Base-by-base conservation (phyloP, 441 rosid species). In the Monsonia emarginata region DNA sequence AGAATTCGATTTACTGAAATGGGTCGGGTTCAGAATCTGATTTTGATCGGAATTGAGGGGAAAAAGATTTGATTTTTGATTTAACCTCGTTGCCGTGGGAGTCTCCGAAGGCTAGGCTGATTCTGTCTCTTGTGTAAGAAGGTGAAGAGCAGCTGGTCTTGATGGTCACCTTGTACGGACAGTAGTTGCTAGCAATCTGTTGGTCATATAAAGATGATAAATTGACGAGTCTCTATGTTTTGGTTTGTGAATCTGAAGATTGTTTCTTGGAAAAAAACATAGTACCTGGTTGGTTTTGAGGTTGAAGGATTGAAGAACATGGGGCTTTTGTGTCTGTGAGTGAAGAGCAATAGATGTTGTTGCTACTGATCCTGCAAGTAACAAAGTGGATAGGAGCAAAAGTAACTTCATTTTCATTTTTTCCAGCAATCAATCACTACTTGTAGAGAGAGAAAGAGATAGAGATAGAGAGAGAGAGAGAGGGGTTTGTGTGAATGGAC, bases 91-190 rank as follows among this genome's bases (percentile, higher is more conserved):
- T 69, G 63, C 82, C 77, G 54, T 74, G 69, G 1, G 70, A 71
- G 71, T 81, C 84, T 69, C 84, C 82, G 64, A 78, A 81, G 0
- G 75, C 61, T 3, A 81, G 66, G 69, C 80, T 78, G 75, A 81
- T 74, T 60, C 69, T 66, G 61, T 81, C 84, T 74, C 80, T 78
- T 1, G 84, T 78, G 61, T 52, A 67, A n/a, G 78, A 50, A 5
- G 77, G 71, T 0, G 84, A 81, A 16, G 77, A 74, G 72, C 82
- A 76, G 64, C 80, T 78, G 42, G 84, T 78, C 68, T 76, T 78
- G 25, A 81, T 72, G 57, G 68, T 64, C 28, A 81, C 77, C 24
- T 75, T 76, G 67, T 78, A 81, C 6, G 79, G 66, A 64, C 82
- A 44, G 19, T 44, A 81, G 75, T 50, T 62, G 14, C 68, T 61